A percentile compares a stretch with the other conserved stretches of the same genome.
phyloP scores from a whole-genome alignment of 306 rosid species.

The Dicorynia guianensis region DNA sequence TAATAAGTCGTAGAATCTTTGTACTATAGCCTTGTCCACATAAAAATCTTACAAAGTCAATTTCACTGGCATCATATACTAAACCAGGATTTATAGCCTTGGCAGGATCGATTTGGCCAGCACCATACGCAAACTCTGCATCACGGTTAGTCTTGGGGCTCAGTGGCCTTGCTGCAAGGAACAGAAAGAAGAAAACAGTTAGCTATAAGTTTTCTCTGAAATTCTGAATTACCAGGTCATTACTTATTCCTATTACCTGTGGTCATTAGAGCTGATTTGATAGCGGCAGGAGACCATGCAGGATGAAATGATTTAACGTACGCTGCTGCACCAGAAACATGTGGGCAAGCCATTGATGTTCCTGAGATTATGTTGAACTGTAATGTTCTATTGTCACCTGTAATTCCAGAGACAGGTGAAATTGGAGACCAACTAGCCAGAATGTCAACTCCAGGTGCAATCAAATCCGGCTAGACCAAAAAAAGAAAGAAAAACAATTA shows the following conservation, averaged over 20 bases:
- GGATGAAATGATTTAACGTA: conserved; percentile 48
- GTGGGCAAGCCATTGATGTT: conserved; percentile 58
- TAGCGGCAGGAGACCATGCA: conserved; percentile 50
- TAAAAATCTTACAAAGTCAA: conserved; percentile 43
- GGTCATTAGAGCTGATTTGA: conserved; percentile 47
- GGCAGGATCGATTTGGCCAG: conserved; percentile 49
- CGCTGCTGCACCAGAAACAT: conserved; percentile 42
- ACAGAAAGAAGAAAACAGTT: neutral
- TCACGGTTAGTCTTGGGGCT: conserved; percentile 14
- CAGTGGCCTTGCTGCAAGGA: conserved; percentile 43
- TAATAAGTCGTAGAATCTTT: conserved; percentile 25
- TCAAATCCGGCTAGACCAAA: conserved; percentile 43
- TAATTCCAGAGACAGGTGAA: neutral
- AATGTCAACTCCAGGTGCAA: conserved; percentile 55
- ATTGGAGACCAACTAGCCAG: conserved; percentile 54
- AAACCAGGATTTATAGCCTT: conserved; percentile 47
- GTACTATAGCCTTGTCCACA: conserved; percentile 56
- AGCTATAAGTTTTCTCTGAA: neutral
- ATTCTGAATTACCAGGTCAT: too few species aligned
- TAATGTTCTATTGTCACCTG: conserved; percentile 35
- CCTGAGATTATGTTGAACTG: conserved; percentile 45
- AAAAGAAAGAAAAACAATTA: too few species aligned
- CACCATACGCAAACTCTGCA: conserved; percentile 51
- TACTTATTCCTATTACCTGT: conserved; percentile 34
- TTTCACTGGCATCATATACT: conserved; percentile 47